Evolutionary conservation across 768 basidiomycete species (phyloP).

Genomic region (Tephrocybe sp.): DNA sequence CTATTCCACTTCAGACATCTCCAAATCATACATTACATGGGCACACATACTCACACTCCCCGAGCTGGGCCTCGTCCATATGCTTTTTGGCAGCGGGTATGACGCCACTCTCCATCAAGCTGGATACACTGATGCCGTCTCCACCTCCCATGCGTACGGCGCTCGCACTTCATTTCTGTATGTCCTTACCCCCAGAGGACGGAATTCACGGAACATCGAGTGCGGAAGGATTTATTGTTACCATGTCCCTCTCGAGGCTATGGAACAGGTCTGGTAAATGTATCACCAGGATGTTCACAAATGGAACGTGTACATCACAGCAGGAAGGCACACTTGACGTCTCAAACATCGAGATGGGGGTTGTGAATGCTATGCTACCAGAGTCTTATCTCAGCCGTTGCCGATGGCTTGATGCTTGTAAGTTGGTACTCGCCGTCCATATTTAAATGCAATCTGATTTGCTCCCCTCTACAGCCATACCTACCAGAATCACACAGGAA

Average conservation of each 20-base stretch:
- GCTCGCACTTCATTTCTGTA: conserved; percentile 50
- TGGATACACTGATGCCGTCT: conserved; percentile 49
- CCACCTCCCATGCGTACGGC: conserved; percentile 30
- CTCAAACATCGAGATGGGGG: conserved; percentile 44
- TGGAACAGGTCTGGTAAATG: conserved; percentile 60
- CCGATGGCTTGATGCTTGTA: conserved; percentile 69
- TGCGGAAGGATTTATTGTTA: conserved; percentile 63
- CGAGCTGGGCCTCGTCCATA: conserved; percentile 36
- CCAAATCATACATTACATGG: conserved; percentile 4
- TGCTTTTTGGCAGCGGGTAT: conserved; percentile 67
- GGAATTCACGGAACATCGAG: conserved; percentile 51
- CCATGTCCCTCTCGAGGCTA: conserved; percentile 48
- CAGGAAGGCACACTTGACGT: conserved; percentile 53
- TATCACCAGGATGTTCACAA: conserved; percentile 56
- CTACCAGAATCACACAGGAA: conserved; percentile 67
- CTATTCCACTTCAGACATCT: background rate
- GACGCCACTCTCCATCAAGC: conserved; percentile 56
- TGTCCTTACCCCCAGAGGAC: conserved; percentile 54
- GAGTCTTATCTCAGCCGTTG: conserved; percentile 65
- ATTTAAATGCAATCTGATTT: conserved; percentile 15
- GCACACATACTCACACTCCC: conserved; percentile 14
- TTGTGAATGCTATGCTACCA: conserved; percentile 56
- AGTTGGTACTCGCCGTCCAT: conserved; percentile 30
- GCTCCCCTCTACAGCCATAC: conserved; percentile 38
- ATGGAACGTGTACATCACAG: conserved; percentile 46